These are phyloP conservation scores for Favolaschia claudopus DNA, from an alignment of 768 basidiomycete genomes.

Conservation along the genomic window DNA sequence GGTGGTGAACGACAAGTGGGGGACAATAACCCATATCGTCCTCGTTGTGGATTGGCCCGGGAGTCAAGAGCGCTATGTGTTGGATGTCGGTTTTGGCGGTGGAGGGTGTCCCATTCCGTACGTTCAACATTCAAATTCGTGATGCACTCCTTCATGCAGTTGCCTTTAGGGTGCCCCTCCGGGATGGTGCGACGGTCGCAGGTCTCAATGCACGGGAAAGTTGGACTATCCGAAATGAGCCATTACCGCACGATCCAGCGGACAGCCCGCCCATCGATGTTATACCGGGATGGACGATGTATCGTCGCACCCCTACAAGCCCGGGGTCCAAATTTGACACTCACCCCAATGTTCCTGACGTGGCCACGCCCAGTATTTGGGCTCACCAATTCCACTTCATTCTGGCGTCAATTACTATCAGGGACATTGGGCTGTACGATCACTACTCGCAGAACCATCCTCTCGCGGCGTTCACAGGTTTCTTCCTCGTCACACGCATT, in stretches of 20 bases:
- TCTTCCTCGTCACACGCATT: constrained; percentile 26
- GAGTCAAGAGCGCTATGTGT: constrained; percentile 22
- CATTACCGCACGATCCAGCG: constrained; percentile 19
- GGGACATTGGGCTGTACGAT: constrained; percentile 28
- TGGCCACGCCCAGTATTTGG: constrained; percentile 6
- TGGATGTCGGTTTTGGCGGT: constrained; percentile 27
- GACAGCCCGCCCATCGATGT: constrained; percentile 26
- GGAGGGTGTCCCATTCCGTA: constrained; percentile 28
- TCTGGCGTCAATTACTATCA: constrained; percentile 22
- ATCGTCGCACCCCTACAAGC: constrained; percentile 13
- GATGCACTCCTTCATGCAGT: not conserved
- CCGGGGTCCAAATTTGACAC: not conserved
- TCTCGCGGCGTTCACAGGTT: constrained; percentile 26
- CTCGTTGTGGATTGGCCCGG: constrained; percentile 23
- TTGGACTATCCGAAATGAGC: constrained; percentile 25
- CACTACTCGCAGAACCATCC: constrained; percentile 25
- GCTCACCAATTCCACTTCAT: constrained; percentile 26
- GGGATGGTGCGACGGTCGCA: constrained; percentile 20
- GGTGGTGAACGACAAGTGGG: constrained; percentile 21
- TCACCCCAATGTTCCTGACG: constrained; percentile 1
- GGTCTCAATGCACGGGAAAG: constrained; percentile 25
- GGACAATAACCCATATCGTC: constrained; percentile 25
- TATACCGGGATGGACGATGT: constrained; percentile 24
- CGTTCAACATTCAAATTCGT: not conserved
- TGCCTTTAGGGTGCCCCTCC: constrained; percentile 14